Evolutionary conservation across 805 yeast species (phyloP).

Genomic region (Saccharomycopsis sp.): DNA sequence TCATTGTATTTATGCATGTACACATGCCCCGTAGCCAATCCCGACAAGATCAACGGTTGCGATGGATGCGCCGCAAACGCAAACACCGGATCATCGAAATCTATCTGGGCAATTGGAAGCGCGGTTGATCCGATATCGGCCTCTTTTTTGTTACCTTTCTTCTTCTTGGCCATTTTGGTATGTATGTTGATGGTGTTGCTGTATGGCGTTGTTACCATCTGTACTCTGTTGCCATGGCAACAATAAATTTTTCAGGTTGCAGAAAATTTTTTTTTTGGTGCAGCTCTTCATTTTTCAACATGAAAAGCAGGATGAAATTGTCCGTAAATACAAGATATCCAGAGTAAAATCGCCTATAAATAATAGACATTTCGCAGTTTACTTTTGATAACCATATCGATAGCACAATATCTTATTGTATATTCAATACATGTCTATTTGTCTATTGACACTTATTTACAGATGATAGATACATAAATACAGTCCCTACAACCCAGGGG

Average conservation of each 20-base stretch:
- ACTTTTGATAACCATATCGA: too few relatives aligned
- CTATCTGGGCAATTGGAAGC: slow-evolving; percentile 32
- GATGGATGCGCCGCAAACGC: slow-evolving; percentile 74
- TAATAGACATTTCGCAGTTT: too few relatives aligned
- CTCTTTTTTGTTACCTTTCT: slow-evolving; percentile 12
- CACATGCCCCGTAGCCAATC: slow-evolving; percentile 79
- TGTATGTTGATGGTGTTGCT: too few relatives aligned
- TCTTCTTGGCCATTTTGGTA: slow-evolving; percentile 9
- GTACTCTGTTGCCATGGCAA: too few relatives aligned
- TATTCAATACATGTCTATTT: too few relatives aligned
- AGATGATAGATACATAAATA: too few relatives aligned
- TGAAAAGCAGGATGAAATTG: neutral
- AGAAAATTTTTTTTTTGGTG: neutral
- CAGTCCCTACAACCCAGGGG: too few relatives aligned
- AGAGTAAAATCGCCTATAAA: too few relatives aligned
- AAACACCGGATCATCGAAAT: slow-evolving; percentile 60
- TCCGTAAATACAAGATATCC: neutral
- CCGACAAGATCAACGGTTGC: slow-evolving; percentile 54
- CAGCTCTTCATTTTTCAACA: neutral
- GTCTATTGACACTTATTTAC: too few relatives aligned
- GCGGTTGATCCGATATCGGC: slow-evolving; percentile 16
- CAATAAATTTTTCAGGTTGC: too few relatives aligned
- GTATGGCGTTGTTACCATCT: too few relatives aligned
- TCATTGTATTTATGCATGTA: slow-evolving; percentile 54
- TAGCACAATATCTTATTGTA: too few relatives aligned